Base-by-base conservation (phyloP, 75 land plant genomes). In the Sequoia sempervirens region DNA sequence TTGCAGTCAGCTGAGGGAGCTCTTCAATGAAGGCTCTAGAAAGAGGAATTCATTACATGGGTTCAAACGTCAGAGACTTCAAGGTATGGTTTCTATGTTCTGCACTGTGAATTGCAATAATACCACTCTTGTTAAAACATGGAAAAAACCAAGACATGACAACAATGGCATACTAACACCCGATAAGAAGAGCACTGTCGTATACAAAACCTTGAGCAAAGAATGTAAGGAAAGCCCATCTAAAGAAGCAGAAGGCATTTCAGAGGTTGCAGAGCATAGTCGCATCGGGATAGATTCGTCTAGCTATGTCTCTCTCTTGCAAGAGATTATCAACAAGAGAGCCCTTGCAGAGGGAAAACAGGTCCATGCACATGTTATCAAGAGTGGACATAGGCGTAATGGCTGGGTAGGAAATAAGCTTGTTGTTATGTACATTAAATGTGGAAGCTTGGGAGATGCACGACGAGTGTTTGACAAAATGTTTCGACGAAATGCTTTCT, bases 401-500 rank as follows among this genome's bases (percentile, higher is more conserved):
- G 56, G 26, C 26, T 82, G 28, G 30, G 18, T 80, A 68, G 37
- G 20, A 52, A 81, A 81, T 46, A 81, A 43, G 61, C 82, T 81
- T 47, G 18, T 81, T n/a, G 34, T 26, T 34, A 56, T 43, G 84
- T 84, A 84, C 83, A 38, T 82, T 11, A 84, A 56, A 47, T 84
- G 85, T 50, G 86, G 86, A 61, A 53, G 23, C 28, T 45, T 85
- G 28, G 38, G 41, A 6, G 86, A 84, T 69, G 86, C 86, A 45
- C 45, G 36, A 2, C 86, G 45, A 69, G 72, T 85, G 64, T 85
- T 85, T 85, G 86, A 85, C 50, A 64, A 85, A 84, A n/a, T 85
- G 54, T 18, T 20, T 47, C 40, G 66, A 11, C 83, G 47, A 12
- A 84, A 84, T 45, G 37, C 26, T 11, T 26, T 68, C 14, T 82